Evolutionary conservation across 768 basidiomycete species (phyloP), one percentile per base, ranked within the genome.

Genomic region (Suillus brevipes): DNA sequence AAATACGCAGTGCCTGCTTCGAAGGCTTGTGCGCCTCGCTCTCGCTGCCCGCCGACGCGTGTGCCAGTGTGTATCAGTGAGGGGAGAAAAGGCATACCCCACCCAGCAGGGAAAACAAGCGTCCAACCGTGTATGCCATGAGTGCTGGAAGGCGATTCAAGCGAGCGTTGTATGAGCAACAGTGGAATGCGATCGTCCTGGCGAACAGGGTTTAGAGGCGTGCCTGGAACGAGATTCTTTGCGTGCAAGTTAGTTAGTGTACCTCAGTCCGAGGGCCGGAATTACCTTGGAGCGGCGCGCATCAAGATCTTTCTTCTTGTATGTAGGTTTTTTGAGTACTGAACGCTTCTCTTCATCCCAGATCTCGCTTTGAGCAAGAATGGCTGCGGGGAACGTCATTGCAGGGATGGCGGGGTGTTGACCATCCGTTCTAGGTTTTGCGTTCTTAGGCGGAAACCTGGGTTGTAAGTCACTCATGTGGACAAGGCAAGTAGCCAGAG

Each of bases 1-100:
- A 94, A 97, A 66, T 86, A 86, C 3, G 85, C 72, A 0, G 78
- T 77, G 7, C 91, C 92, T 4, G 91, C 87, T 77, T 98, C 97
- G 70, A 92, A 94, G 45, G 86, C 81, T 69, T 97, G 94, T 6
- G 88, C 89, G 68, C 84, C 84, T 40, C 90, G 86, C 72, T 98
- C 94, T 36, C 89, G 86, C 71, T 95, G 90, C 2, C 96, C 97
- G 6, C 85, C 92, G 20, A 97, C 83, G 8, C 94, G 89, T 2
- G 92, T 92, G 25, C 91, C 90, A 0, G 95, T 95, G 74, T 87
- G 88, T 4, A 84, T 83, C 59, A 99, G 84, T 3, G 95, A 96
- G 47, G 83, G 83, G 67, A 92, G 87, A 78, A 99, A 94, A 1
- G 95, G 83, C 89, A 95, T 97, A 0, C 86, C 84, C 95, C 95